Evolutionary conservation across 257 asterid species (phyloP).

Genomic region (Cynanchum wilfordii): DNA sequence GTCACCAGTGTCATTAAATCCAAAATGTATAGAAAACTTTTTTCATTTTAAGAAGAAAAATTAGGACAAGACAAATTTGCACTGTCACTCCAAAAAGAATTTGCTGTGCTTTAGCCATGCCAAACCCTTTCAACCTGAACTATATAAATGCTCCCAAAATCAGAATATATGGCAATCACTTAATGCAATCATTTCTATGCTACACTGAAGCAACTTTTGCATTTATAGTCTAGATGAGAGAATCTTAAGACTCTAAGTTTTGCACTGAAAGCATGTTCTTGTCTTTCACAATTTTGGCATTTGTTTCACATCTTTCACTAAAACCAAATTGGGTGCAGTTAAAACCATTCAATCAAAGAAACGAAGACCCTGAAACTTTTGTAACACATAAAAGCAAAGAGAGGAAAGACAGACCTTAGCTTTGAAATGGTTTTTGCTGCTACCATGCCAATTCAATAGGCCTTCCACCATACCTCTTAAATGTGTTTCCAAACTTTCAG

Average conservation of each 20-base stretch:
- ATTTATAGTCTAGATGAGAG: background rate
- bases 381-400: background rate
- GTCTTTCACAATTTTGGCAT: background rate
- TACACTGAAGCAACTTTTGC: too few relatives aligned
- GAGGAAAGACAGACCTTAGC: conserved; percentile 57
- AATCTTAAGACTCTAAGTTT: background rate
- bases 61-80: background rate
- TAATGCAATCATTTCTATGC: background rate
- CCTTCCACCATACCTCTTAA: conserved; percentile 76
- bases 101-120: background rate
- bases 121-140: background rate
- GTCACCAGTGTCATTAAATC: background rate
- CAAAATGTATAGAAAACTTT: background rate
- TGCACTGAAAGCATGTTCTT: background rate
- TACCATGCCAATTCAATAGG: conserved; percentile 71
- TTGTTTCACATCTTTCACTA: background rate
- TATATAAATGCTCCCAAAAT: background rate
- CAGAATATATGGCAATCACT: background rate
- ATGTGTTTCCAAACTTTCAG: conserved; percentile 66
- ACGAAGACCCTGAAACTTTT: background rate
- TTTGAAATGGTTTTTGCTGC: conserved; percentile 78
- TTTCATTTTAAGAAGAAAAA: background rate
- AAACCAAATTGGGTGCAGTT: background rate
- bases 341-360: background rate
- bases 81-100: background rate